Evolutionary conservation across 257 asterid genomes (phyloP).

Genomic region (Fraxinus excelsior): DNA sequence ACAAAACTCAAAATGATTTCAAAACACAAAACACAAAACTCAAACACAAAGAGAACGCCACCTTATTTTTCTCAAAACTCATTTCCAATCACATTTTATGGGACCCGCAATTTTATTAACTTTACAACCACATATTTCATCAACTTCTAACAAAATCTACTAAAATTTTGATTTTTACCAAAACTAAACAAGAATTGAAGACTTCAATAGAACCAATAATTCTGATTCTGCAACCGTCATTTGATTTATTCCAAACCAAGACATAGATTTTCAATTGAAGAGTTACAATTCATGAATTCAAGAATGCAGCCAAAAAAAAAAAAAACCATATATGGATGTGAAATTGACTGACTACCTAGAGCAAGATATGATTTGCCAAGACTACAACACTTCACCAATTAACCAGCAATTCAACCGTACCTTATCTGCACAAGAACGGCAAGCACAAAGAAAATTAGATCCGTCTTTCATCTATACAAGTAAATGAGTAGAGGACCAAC

Average conservation of each 20-base stretch:
- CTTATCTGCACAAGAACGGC: slow-evolving; percentile 30
- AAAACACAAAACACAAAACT: too few species aligned
- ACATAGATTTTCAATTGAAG: slow-evolving; percentile 22
- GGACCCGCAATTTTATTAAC: too few species aligned
- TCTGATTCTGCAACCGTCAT: slow-evolving; percentile 23
- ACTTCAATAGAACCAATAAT: not conserved
- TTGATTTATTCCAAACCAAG: slow-evolving; percentile 31
- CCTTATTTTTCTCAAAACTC: too few species aligned
- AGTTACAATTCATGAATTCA: slow-evolving; percentile 22
- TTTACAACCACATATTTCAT: too few species aligned
- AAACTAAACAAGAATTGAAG: slow-evolving; percentile 5
- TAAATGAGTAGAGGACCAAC: slow-evolving; percentile 5
- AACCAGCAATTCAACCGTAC: slow-evolving; percentile 13
- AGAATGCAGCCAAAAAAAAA: slow-evolving; percentile 12
- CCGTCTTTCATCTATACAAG: not conserved
- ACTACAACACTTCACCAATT: slow-evolving; percentile 24
- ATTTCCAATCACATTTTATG: too few species aligned
- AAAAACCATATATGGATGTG: slow-evolving; percentile 5
- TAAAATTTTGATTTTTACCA: not conserved
- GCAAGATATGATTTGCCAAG: slow-evolving; percentile 3
- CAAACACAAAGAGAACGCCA: too few species aligned
- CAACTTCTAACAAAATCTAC: not conserved
- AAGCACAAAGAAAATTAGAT: not conserved
- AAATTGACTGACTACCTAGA: slow-evolving; percentile 10
- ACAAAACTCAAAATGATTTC: too few species aligned